These are phyloP conservation scores for Rosa chinensis DNA, from an alignment of 306 rosid species.

Conservation along the genomic window DNA sequence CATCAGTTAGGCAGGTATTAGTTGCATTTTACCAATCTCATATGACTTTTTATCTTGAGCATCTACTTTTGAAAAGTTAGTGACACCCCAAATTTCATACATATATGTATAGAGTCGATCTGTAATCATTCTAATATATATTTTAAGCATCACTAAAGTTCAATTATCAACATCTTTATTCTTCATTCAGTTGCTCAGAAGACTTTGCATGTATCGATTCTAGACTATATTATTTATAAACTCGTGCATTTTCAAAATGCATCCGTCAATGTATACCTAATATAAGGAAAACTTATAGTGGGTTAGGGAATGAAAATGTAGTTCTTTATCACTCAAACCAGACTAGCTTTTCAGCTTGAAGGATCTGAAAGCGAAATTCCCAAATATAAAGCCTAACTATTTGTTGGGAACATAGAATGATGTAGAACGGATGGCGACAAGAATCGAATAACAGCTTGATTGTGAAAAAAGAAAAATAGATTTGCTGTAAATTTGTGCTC, in stretches of 20 bases:
- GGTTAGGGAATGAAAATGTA: neutral
- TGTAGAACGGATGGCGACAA: too few species aligned
- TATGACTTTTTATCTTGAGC: neutral
- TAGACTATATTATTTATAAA: neutral
- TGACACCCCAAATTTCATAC: constrained; percentile 12
- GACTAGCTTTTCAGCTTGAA: neutral
- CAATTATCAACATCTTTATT: neutral
- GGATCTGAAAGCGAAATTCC: neutral
- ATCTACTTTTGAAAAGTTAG: constrained; percentile 21
- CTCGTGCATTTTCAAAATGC: neutral
- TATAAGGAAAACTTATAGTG: neutral
- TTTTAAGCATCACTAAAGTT: neutral
- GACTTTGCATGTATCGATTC: neutral
- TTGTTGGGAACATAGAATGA: too few species aligned
- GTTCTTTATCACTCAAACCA: neutral
- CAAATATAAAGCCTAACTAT: too few species aligned
- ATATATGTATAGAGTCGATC: neutral
- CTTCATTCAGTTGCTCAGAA: neutral
- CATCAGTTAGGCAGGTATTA: constrained; percentile 6
- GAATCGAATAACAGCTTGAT: too few species aligned
- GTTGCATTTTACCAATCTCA: neutral
- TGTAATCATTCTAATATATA: constrained; percentile 32
- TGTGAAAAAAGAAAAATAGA: too few species aligned
- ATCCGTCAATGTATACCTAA: neutral
- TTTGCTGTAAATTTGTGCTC: too few species aligned